Conservation (phyloP, 257 asterid species). For the Rehmannia glutinosa region DNA sequence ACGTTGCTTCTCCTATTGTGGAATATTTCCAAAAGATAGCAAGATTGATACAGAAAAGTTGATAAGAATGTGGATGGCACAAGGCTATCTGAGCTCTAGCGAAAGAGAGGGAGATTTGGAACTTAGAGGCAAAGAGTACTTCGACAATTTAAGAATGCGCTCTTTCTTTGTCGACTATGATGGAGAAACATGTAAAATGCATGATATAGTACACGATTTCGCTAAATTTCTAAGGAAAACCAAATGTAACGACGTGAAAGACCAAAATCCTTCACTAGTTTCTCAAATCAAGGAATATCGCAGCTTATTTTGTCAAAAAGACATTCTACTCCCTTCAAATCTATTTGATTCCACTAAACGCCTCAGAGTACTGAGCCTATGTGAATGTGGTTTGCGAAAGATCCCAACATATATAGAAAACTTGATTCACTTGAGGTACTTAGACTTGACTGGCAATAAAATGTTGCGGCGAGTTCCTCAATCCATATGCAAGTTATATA, state of each 20-base stretch:
- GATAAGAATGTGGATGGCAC: conserved; percentile 39
- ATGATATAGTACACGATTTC: conserved; percentile 13
- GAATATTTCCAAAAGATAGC: conserved; percentile 30
- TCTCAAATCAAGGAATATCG: background rate
- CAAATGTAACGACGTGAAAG: background rate
- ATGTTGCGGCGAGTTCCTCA: background rate
- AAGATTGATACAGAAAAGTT: conserved; percentile 27
- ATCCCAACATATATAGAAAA: too few relatives aligned
- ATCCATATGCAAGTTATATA: background rate
- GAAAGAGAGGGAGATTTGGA: background rate
- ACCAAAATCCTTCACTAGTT: background rate
- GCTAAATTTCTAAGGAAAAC: background rate
- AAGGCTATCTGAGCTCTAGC: conserved; percentile 22
- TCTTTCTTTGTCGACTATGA: background rate
- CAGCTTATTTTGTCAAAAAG: background rate
- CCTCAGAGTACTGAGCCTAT: background rate
- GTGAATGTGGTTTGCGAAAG: background rate
- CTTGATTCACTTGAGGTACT: conserved; percentile 22
- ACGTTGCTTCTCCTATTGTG: conserved; percentile 39
- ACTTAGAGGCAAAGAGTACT: conserved; percentile 16
- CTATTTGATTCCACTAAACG: background rate
- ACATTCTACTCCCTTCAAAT: background rate
- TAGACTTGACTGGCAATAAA: background rate
- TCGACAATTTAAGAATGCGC: background rate
- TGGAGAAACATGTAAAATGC: background rate